Conservation (phyloP, 345 rosid genomes). For the Boechera retrofracta region DNA sequence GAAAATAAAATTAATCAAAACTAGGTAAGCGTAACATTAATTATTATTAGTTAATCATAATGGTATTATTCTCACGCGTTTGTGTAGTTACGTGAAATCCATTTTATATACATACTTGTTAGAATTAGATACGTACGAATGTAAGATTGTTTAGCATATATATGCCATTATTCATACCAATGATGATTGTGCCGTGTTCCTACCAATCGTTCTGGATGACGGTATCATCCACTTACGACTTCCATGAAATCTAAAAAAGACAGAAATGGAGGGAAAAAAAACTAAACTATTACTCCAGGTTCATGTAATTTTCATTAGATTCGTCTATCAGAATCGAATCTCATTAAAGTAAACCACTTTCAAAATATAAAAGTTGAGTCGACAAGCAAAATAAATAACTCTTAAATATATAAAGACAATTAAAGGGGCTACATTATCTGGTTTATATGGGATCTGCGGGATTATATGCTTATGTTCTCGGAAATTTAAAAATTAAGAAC, state of each 20-base stretch:
- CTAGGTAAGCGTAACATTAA: neutral
- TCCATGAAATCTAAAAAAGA: no score
- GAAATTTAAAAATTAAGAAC: neutral
- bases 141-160: neutral
- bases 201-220: conserved; percentile 33
- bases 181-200: conserved; percentile 17
- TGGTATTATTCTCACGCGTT: neutral
- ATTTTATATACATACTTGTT: neutral
- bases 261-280: neutral
- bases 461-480: conserved; percentile 36
- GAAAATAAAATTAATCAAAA: neutral
- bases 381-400: neutral
- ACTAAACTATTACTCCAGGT: neutral
- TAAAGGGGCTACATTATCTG: neutral
- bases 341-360: conserved; percentile 1
- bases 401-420: neutral
- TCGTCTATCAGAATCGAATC: conserved; percentile 10
- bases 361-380: neutral
- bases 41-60: no score
- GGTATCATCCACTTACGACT: conserved; percentile 5
- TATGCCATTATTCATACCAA: conserved; percentile 12
- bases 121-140: conserved; percentile 2
- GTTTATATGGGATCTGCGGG: conserved; percentile 24
- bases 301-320: conserved; percentile 20
- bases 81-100: neutral